phyloP scores from a whole-genome alignment of 495 filamentous ascomycete genomes.

The Aspergillus saccharolyticus region DNA sequence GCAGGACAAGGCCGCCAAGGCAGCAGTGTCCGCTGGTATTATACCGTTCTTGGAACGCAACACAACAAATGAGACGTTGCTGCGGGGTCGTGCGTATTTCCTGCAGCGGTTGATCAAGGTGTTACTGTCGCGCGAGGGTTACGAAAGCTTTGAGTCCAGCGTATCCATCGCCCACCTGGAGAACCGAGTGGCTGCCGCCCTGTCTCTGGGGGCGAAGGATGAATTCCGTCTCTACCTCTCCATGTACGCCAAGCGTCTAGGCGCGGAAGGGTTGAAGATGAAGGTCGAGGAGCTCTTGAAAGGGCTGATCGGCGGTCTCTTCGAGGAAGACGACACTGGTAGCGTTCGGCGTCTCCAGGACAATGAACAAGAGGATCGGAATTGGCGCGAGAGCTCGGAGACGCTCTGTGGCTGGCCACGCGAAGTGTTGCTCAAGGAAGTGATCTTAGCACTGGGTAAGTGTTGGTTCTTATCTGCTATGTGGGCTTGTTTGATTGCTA shows the following conservation, averaged over 20 bases:
- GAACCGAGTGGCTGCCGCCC: slow-evolving; percentile 84
- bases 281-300: slow-evolving; percentile 92
- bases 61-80: slow-evolving; percentile 87
- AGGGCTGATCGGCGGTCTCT: slow-evolving; percentile 68
- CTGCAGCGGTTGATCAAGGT: slow-evolving; percentile 85
- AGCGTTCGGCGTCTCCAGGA: slow-evolving; percentile 40
- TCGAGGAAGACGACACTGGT: slow-evolving; percentile 45
- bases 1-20: slow-evolving; percentile 47
- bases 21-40: slow-evolving; percentile 79
- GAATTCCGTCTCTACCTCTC: slow-evolving; percentile 87
- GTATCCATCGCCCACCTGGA: slow-evolving; percentile 94
- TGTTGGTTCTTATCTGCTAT: slow-evolving; percentile 14
- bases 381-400: slow-evolving; percentile 46
- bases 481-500: slow-evolving; percentile 4
- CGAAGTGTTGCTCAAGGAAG: slow-evolving; percentile 77
- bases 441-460: slow-evolving; percentile 88
- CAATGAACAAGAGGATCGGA: slow-evolving; percentile 55
- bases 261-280: slow-evolving; percentile 74
- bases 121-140: slow-evolving; percentile 78
- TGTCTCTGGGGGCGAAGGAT: slow-evolving; percentile 77
- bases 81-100: slow-evolving; percentile 83
- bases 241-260: slow-evolving; percentile 95
- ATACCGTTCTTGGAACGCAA: slow-evolving; percentile 90
- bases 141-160: slow-evolving; percentile 82
- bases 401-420: slow-evolving; percentile 82